A percentile compares a stretch with the other conserved stretches of the same genome.
Conservation (phyloP, 306 rosid species). For the Cucumis cinereus region DNA sequence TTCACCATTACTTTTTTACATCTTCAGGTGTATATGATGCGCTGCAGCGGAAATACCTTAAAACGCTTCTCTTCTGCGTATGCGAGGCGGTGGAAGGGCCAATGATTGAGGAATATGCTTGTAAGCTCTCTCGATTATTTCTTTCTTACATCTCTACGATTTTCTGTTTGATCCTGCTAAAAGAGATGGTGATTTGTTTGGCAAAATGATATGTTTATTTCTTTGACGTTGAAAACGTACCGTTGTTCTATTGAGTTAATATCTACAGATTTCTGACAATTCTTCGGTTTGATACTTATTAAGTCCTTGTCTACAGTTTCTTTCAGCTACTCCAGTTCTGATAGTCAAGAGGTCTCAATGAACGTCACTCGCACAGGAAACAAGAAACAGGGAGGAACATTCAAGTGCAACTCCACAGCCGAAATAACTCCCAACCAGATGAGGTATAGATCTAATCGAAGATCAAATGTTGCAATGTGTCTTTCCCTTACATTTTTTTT, state of each 20-base stretch:
- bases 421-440: conserved; percentile 90
- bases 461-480: not conserved
- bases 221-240: not conserved
- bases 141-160: not conserved
- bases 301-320: conserved; percentile 47
- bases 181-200: not conserved
- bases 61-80: conserved; percentile 75
- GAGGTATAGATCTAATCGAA: conserved; percentile 35
- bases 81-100: conserved; percentile 83
- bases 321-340: conserved; percentile 66
- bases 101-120: conserved; percentile 93
- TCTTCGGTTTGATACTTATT: conserved; percentile 1
- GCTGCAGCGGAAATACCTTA: conserved; percentile 68
- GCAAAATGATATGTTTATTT: not conserved
- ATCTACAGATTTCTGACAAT: not conserved
- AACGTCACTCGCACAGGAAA: conserved; percentile 69
- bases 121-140: conserved; percentile 30
- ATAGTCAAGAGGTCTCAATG: conserved; percentile 74
- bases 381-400: conserved; percentile 66
- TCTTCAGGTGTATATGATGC: conserved; percentile 84
- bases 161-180: not conserved
- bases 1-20: not conserved
- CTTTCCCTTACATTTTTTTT: not conserved
- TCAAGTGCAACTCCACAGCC: conserved; percentile 56
- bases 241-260: not conserved